phyloP scores from a whole-genome alignment of 371 early-diverging fungal species.

The Saksenaea oblongispora region DNA sequence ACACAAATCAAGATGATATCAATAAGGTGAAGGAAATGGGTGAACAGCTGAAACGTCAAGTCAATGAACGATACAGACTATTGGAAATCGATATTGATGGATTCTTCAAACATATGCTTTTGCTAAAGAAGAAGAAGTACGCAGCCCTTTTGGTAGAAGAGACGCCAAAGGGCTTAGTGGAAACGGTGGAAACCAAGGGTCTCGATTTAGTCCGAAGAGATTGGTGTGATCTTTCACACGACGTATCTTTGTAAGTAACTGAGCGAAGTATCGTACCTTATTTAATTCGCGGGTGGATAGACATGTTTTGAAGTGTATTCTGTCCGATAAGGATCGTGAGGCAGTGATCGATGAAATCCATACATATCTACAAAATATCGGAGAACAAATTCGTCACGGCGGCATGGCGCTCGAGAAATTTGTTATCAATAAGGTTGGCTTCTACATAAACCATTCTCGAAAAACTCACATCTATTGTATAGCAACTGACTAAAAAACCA shows the following conservation, averaged over 20 bases:
- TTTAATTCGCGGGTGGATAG: constrained; percentile 26
- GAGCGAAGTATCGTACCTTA: background rate
- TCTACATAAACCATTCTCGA: background rate
- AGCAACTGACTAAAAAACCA: constrained; percentile 91
- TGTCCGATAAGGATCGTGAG: constrained; percentile 75
- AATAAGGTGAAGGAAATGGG: constrained; percentile 83
- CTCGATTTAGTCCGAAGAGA: constrained; percentile 98
- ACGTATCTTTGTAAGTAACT: constrained; percentile 75
- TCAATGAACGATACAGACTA: constrained; percentile 91
- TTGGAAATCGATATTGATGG: constrained; percentile 99
- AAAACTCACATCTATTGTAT: background rate
- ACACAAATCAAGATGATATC: constrained; percentile 85
- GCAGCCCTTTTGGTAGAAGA: constrained; percentile 84
- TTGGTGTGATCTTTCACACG: constrained; percentile 95
- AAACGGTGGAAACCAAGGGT: constrained; percentile 93
- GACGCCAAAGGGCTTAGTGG: constrained; percentile 61
- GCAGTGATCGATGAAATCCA: constrained; percentile 80
- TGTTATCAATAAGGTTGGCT: constrained; percentile 86
- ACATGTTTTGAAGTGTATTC: constrained; percentile 77
- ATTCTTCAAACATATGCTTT: constrained; percentile 88
- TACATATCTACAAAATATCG: constrained; percentile 68
- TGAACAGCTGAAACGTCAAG: constrained; percentile 75
- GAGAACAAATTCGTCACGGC: constrained; percentile 72
- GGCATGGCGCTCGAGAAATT: constrained; percentile 82
- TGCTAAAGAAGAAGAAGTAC: constrained; percentile 99